These are phyloP conservation scores for Thielaviopsis punctulata DNA, from an alignment of 2,329 filamentous ascomycete genomes.

Conservation along the genomic window DNA sequence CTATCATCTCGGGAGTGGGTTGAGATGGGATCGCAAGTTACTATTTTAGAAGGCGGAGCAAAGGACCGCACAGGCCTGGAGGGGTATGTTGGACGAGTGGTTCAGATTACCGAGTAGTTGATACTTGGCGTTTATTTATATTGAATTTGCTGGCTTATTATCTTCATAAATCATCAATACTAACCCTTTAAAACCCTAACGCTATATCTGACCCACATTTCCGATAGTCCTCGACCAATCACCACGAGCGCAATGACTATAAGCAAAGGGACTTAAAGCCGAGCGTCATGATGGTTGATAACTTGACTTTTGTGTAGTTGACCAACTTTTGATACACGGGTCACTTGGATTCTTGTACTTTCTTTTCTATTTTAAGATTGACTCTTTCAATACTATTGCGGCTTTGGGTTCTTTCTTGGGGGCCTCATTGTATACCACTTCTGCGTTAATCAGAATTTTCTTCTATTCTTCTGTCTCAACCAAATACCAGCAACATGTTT, in stretches of 20 bases:
- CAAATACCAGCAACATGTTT: neutral
- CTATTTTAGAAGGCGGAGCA: constrained; percentile 55
- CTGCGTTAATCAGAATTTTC: neutral
- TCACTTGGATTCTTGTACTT: neutral
- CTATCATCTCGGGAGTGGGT: constrained; percentile 56
- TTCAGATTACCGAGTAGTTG: constrained; percentile 37
- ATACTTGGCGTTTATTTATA: neutral
- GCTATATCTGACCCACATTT: neutral
- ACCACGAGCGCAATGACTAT: neutral
- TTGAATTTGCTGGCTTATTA: neutral
- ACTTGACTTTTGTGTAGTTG: no score
- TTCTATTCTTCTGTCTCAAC: neutral
- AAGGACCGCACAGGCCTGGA: constrained; percentile 51
- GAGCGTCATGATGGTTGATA: neutral
- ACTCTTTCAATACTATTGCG: no score
- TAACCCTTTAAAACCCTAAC: neutral
- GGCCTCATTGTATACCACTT: no score
- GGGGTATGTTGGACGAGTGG: constrained; percentile 52
- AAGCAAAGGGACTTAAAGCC: neutral
- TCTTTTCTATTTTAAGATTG: neutral
- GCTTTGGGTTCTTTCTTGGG: no score
- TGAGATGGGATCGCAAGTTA: constrained; percentile 49
- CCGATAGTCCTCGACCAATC: neutral
- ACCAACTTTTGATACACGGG: neutral
- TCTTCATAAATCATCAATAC: neutral